These are phyloP conservation scores for Rugonectria rugulosa DNA, from an alignment of 2,329 filamentous ascomycete genomes.

Conservation along the genomic window DNA sequence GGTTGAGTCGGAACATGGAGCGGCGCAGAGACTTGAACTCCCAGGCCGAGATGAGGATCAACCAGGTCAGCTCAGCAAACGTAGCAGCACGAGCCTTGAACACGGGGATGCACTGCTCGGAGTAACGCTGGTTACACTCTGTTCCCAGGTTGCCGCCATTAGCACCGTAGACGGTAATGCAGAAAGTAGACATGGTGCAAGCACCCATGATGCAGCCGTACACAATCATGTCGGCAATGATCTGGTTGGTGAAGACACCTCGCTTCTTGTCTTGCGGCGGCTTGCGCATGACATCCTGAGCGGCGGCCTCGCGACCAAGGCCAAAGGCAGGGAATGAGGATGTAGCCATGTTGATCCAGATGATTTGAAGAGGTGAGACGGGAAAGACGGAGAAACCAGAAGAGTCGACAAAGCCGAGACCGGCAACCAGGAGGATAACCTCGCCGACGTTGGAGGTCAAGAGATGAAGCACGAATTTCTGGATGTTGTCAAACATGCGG, in stretches of 20 bases:
- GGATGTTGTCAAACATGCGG: constrained; percentile 87
- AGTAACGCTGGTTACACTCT: constrained; percentile 69
- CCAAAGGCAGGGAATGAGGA: constrained; percentile 89
- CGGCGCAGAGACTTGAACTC: constrained; percentile 78
- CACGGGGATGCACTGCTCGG: constrained; percentile 63
- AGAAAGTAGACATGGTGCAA: constrained; percentile 70
- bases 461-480: constrained; percentile 85
- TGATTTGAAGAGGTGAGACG: constrained; percentile 82
- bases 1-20: constrained; percentile 73
- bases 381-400: constrained; percentile 82
- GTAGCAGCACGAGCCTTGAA: constrained; percentile 76
- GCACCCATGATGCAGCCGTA: constrained; percentile 82
- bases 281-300: constrained; percentile 78
- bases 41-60: constrained; percentile 78
- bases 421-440: constrained; percentile 81
- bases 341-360: constrained; percentile 96
- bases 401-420: constrained; percentile 80
- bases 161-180: constrained; percentile 68
- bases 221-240: constrained; percentile 80
- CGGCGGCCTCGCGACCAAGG: constrained; percentile 79
- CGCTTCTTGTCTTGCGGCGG: constrained; percentile 74
- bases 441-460: constrained; percentile 85
- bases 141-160: constrained; percentile 63
- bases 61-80: constrained; percentile 77
- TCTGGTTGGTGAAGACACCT: constrained; percentile 80